phyloP scores from a whole-genome alignment of 768 basidiomycete genomes.

The Psilocybe cyanescens region DNA sequence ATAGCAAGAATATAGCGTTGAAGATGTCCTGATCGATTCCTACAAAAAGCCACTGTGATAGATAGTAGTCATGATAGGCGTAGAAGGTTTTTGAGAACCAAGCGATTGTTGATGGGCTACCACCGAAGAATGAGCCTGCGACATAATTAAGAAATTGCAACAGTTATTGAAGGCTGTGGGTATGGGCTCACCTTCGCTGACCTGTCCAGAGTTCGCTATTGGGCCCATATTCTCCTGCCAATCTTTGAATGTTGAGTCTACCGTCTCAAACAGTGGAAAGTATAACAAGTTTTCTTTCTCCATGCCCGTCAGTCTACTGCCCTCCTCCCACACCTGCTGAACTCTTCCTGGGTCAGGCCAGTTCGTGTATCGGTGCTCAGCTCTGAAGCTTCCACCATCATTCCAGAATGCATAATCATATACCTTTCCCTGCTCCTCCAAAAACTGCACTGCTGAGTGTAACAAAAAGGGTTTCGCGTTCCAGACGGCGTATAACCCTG shows the following conservation, averaged over 20 bases:
- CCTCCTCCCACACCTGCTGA: constrained; percentile 42
- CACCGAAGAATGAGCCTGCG: constrained; percentile 61
- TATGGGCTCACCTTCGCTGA: constrained; percentile 47
- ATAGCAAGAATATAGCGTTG: constrained; percentile 30
- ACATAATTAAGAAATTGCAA: background rate
- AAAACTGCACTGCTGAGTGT: constrained; percentile 38
- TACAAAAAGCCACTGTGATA: constrained; percentile 45
- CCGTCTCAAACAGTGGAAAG: constrained; percentile 45
- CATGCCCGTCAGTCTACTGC: constrained; percentile 27
- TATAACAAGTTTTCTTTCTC: constrained; percentile 49
- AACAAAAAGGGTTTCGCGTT: constrained; percentile 57
- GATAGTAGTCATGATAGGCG: constrained; percentile 54
- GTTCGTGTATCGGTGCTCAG: constrained; percentile 38
- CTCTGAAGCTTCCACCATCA: constrained; percentile 55
- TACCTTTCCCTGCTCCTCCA: constrained; percentile 22
- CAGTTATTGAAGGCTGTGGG: constrained; percentile 6
- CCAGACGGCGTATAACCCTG: constrained; percentile 53
- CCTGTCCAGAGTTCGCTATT: constrained; percentile 40
- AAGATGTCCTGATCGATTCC: constrained; percentile 46
- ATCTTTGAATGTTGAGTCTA: constrained; percentile 28
- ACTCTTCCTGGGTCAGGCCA: constrained; percentile 53
- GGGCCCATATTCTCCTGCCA: constrained; percentile 54
- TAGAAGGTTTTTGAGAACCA: constrained; percentile 55
- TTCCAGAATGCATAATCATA: constrained; percentile 64
- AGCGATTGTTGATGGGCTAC: constrained; percentile 41